A percentile compares a stretch with the other conserved stretches of the same genome.
Conservation (phyloP, 2,329 filamentous ascomycete species). For the Talaromyces verruculosus region DNA sequence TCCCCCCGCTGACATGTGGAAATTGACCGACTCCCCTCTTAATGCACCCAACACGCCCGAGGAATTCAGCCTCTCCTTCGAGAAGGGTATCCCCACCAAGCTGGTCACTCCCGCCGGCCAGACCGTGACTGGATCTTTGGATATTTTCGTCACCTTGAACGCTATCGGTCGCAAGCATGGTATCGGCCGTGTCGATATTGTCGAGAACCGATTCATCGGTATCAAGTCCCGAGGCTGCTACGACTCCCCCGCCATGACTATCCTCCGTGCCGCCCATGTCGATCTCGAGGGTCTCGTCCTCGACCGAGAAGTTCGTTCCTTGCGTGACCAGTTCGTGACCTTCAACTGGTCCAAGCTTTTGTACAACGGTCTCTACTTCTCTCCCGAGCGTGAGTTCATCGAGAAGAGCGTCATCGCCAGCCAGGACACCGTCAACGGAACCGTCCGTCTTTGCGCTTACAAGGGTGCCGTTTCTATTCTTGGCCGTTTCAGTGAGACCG, state of each 20-base stretch:
- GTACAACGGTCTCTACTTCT: constrained; percentile 68
- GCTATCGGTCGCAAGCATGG: constrained; percentile 70
- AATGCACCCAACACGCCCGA: constrained; percentile 69
- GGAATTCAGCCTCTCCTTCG: constrained; percentile 70
- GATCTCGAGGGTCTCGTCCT: constrained; percentile 67
- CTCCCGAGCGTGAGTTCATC: constrained; percentile 68
- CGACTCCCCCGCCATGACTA: constrained; percentile 49
- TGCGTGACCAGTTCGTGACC: constrained; percentile 70
- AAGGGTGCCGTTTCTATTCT: constrained; percentile 62
- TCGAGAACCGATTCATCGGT: constrained; percentile 77
- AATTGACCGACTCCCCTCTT: constrained; percentile 62
- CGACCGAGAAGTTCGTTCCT: constrained; percentile 66
- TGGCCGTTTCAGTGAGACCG: constrained; percentile 59
- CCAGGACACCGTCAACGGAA: constrained; percentile 57
- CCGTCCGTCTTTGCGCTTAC: constrained; percentile 64
- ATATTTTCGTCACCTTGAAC: constrained; percentile 72
- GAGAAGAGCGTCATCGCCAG: constrained; percentile 62
- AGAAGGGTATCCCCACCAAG: constrained; percentile 73
- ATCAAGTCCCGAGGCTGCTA: constrained; percentile 81
- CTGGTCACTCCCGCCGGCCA: constrained; percentile 60
- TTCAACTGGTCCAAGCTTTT: constrained; percentile 60
- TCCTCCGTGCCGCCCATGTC: constrained; percentile 57
- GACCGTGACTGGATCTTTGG: constrained; percentile 66
- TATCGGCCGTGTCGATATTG: constrained; percentile 79
- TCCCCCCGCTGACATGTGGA: constrained; percentile 79